Evolutionary conservation across 2,329 filamentous ascomycete genomes (phyloP).

Genomic region (Pseudocercospora fuligena): DNA sequence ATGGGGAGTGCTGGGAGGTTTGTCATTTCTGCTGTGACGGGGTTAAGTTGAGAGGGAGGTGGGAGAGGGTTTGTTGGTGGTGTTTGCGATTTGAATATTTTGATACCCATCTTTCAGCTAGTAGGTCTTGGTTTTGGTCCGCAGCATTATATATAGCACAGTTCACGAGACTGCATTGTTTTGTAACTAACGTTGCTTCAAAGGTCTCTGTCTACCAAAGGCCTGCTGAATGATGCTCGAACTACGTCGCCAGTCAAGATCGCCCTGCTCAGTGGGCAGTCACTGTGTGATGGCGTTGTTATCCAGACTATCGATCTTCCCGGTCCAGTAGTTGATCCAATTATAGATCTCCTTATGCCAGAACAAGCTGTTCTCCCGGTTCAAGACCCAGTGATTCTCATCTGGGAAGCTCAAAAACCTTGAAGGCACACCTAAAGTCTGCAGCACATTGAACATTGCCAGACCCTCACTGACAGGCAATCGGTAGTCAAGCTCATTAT

Average conservation of each 20-base stretch:
- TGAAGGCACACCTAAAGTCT: slow-evolving; percentile 29
- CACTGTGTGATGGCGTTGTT: slow-evolving; percentile 26
- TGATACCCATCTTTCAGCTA: not conserved
- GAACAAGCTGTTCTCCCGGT: slow-evolving; percentile 31
- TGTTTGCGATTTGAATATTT: not conserved
- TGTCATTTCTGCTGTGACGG: slow-evolving; percentile 4
- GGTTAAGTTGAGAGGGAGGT: not conserved
- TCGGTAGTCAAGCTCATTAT: slow-evolving; percentile 32
- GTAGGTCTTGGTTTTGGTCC: not conserved
- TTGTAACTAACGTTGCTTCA: no score
- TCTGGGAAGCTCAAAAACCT: slow-evolving; percentile 32
- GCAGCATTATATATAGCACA: not conserved
- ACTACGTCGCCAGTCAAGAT: no score
- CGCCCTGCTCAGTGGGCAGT: not conserved
- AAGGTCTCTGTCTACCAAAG: no score
- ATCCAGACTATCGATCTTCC: slow-evolving; percentile 29
- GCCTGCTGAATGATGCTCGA: no score
- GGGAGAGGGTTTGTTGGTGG: not conserved
- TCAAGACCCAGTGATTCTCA: slow-evolving; percentile 31
- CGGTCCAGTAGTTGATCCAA: slow-evolving; percentile 33
- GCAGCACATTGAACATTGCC: slow-evolving; percentile 33
- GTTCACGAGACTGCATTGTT: no score
- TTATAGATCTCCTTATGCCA: slow-evolving; percentile 34
- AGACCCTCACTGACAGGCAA: slow-evolving; percentile 32
- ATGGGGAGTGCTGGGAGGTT: not conserved